These are phyloP conservation scores for Colletotrichum orbiculare DNA, from an alignment of 2,329 filamentous ascomycete species.

Conservation along the genomic window DNA sequence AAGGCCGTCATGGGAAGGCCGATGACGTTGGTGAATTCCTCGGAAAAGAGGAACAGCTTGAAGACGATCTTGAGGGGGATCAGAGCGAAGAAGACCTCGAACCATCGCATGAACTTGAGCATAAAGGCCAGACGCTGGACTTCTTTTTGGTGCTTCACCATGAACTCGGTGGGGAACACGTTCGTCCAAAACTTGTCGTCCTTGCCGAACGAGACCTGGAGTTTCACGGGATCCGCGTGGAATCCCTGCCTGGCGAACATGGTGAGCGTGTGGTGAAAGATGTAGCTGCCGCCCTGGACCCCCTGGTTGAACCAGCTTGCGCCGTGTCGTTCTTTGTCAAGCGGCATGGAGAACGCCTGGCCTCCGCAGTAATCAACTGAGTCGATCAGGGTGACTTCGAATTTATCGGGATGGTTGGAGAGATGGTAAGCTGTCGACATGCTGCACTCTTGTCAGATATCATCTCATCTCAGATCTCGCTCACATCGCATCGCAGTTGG, in stretches of 20 bases:
- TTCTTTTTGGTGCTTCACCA: constrained; percentile 63
- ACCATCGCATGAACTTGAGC: constrained; percentile 64
- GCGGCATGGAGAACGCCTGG: constrained; percentile 70
- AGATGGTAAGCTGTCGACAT: constrained; percentile 71
- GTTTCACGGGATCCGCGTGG: constrained; percentile 59
- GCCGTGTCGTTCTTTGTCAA: constrained; percentile 68
- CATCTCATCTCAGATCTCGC: not conserved
- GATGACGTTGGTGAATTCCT: constrained; percentile 75
- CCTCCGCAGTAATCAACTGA: constrained; percentile 69
- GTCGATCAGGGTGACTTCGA: constrained; percentile 68
- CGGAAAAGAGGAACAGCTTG: constrained; percentile 72
- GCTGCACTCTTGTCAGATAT: constrained; percentile 36
- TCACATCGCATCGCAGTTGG: not conserved
- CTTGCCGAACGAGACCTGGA: constrained; percentile 71
- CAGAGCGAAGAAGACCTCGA: constrained; percentile 66
- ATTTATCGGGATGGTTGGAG: constrained; percentile 67
- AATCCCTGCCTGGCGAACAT: constrained; percentile 68
- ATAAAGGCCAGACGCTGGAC: constrained; percentile 64
- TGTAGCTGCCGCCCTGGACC: constrained; percentile 68
- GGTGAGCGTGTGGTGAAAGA: constrained; percentile 72
- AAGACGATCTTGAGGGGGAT: constrained; percentile 71
- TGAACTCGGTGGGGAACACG: constrained; percentile 67
- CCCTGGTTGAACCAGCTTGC: constrained; percentile 72
- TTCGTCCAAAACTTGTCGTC: constrained; percentile 71
- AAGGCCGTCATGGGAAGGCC: constrained; percentile 61